phyloP scores from a whole-genome alignment of 768 basidiomycete species.

The Chalciporus pseudorubinellus region DNA sequence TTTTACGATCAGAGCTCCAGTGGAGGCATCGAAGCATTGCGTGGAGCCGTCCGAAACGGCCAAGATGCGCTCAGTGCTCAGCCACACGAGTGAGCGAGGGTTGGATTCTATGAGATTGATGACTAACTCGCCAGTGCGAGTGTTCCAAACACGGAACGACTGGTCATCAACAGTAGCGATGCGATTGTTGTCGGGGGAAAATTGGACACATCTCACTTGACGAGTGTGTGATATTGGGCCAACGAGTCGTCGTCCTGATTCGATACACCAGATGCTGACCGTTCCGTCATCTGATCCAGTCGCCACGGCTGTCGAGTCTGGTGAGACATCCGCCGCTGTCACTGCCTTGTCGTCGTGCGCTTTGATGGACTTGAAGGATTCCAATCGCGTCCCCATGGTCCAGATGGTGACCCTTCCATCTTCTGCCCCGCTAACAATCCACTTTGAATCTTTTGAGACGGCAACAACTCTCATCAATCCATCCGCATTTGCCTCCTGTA shows the following conservation, averaged over 20 bases:
- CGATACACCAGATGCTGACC: constrained; percentile 11
- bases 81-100: constrained; percentile 18
- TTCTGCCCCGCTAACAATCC: constrained; percentile 14
- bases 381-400: too few relatives aligned
- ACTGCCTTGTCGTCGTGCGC: constrained; percentile 1
- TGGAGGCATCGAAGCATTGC: constrained; percentile 11
- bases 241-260: constrained; percentile 11
- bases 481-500: too few relatives aligned
- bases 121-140: constrained; percentile 4
- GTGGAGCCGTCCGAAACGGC: constrained; percentile 7
- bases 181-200: constrained; percentile 15
- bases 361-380: too few relatives aligned
- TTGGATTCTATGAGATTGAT: neutral
- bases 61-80: constrained; percentile 14
- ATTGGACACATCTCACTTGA: constrained; percentile 11
- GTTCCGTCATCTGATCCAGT: too few relatives aligned
- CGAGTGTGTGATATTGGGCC: constrained; percentile 10
- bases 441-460: constrained; percentile 14
- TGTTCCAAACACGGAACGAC: constrained; percentile 14
- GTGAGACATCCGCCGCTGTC: too few relatives aligned
- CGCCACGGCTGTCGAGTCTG: too few relatives aligned
- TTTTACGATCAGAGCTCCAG: constrained; percentile 11
- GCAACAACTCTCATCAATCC: too few relatives aligned
- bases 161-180: constrained; percentile 10
- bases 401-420: constrained; percentile 10